Evolutionary conservation across 345 rosid genomes (phyloP).

Genomic region (Capsella bursapastoris): DNA sequence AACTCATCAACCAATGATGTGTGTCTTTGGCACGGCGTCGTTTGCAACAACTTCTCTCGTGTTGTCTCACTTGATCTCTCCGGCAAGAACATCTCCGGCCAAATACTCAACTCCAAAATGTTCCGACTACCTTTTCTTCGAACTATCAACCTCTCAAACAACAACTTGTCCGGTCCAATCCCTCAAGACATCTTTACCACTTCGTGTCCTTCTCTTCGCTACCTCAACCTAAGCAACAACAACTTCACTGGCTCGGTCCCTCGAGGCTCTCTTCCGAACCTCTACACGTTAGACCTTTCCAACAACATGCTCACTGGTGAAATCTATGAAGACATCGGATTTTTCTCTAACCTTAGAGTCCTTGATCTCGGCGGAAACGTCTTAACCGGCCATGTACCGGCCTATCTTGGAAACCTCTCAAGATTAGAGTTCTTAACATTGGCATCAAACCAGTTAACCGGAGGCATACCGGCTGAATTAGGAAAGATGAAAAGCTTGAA

Average conservation of each 20-base stretch:
- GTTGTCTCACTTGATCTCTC: conserved; percentile 61
- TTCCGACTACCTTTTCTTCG: conserved; percentile 62
- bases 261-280: conserved; percentile 31
- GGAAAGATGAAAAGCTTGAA: conserved; percentile 60
- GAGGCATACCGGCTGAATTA: conserved; percentile 59
- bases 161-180: conserved; percentile 65
- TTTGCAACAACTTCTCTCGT: conserved; percentile 60
- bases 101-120: conserved; percentile 47
- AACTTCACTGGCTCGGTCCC: conserved; percentile 78
- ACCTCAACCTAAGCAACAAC: conserved; percentile 83
- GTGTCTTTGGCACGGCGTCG: conserved; percentile 77
- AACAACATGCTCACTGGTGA: conserved; percentile 77
- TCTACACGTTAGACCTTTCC: conserved; percentile 75
- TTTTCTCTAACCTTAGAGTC: conserved; percentile 53
- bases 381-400: conserved; percentile 65
- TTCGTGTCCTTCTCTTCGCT: conserved; percentile 54
- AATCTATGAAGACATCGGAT: conserved; percentile 59
- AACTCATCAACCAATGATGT: conserved; percentile 48
- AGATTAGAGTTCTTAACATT: conserved; percentile 65
- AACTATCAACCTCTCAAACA: conserved; percentile 66
- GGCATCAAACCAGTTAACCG: conserved; percentile 79
- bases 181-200: conserved; percentile 54
- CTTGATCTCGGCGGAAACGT: conserved; percentile 91
- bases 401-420: conserved; percentile 54
- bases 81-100: conserved; percentile 68